Conservation (phyloP, 2,329 filamentous ascomycete genomes). For the Alternaria gaisen region DNA sequence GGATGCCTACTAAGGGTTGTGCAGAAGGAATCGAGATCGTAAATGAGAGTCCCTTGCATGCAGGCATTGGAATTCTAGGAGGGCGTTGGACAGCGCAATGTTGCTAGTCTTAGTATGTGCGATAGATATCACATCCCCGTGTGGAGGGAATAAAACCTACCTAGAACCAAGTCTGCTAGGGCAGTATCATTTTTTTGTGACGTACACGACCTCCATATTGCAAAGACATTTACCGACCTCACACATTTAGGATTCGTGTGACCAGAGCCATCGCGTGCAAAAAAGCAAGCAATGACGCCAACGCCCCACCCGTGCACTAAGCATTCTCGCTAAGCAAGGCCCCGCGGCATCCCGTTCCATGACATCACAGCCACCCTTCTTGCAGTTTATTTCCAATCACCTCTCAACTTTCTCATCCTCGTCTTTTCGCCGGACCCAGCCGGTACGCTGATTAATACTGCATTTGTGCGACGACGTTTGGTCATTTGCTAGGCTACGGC, state of each 20-base stretch:
- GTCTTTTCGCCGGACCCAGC: slow-evolving; percentile 4
- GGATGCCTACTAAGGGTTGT: not conserved
- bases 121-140: no score
- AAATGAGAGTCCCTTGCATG: not conserved
- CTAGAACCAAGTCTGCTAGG: not conserved
- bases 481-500: not conserved
- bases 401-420: not conserved
- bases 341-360: not conserved
- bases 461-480: not conserved
- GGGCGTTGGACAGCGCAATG: not conserved
- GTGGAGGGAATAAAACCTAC: not conserved
- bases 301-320: slow-evolving; percentile 8
- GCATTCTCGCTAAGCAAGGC: slow-evolving; percentile 12
- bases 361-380: slow-evolving; percentile 6
- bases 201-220: not conserved
- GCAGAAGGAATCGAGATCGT: not conserved
- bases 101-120: no score
- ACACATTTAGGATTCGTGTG: not conserved
- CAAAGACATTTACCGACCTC: not conserved
- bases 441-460: slow-evolving; percentile 1
- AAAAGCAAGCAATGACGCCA: slow-evolving; percentile 13
- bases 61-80: not conserved
- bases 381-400: slow-evolving; percentile 8
- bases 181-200: not conserved
- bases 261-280: not conserved